Conservation (phyloP, 1,284 basidiomycete genomes). For the Neonothopanus nambi region DNA sequence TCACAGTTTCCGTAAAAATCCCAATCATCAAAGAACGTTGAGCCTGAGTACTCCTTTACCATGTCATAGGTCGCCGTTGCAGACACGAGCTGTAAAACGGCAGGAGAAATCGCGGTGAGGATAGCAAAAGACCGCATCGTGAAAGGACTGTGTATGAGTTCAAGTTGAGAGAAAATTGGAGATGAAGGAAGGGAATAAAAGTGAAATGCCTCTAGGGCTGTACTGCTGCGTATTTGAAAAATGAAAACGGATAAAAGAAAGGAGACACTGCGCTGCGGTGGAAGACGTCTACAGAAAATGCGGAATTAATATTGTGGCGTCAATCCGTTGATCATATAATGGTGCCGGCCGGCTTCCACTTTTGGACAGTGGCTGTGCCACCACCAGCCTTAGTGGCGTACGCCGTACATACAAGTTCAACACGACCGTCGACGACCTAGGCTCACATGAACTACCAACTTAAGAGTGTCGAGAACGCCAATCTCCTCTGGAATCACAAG, state of each 20-base stretch:
- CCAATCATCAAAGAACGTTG: conserved; percentile 58
- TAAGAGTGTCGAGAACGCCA: no score
- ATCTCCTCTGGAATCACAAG: no score
- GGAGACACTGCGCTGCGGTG: background rate
- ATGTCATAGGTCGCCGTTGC: conserved; percentile 42
- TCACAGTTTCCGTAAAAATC: conserved; percentile 51
- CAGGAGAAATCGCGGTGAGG: conserved; percentile 2
- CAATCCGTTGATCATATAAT: no score
- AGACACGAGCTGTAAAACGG: background rate
- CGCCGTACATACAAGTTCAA: no score
- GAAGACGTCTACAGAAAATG: no score
- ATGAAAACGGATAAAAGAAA: background rate
- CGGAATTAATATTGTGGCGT: no score
- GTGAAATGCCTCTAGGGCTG: background rate
- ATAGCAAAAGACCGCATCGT: background rate
- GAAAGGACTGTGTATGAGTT: background rate
- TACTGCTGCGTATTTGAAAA: no score
- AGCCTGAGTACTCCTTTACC: conserved; percentile 49
- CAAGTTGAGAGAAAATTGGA: background rate
- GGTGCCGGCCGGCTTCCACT: no score
- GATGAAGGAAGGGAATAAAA: background rate
- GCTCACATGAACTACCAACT: no score
- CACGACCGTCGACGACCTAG: no score
- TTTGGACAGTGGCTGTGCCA: no score
- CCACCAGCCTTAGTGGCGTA: no score